Evolutionary conservation across 148 eudicot species (phyloP).

Genomic region (Fallopia convolvulus): DNA sequence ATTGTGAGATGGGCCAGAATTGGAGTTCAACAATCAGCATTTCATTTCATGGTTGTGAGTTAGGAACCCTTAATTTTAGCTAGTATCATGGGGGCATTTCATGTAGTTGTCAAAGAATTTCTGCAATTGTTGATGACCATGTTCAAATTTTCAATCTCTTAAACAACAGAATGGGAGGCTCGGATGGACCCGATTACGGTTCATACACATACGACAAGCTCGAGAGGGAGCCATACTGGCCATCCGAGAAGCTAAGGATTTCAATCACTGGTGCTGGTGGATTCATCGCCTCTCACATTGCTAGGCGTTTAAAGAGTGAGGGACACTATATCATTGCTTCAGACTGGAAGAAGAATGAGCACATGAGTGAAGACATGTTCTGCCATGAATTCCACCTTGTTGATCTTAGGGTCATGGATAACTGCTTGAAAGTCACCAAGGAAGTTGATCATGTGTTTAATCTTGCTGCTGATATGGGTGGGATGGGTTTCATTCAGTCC

Average conservation of each 20-base stretch:
- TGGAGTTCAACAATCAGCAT: not conserved
- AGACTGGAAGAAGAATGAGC: conserved; percentile 59
- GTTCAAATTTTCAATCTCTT: not conserved
- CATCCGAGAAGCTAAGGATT: conserved; percentile 39
- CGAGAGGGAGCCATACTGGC: conserved; percentile 51
- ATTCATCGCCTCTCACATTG: conserved; percentile 50
- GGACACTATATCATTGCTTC: conserved; percentile 54
- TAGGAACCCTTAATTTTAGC: not conserved
- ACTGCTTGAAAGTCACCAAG: conserved; percentile 44
- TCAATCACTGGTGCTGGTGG: conserved; percentile 57
- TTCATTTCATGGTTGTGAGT: not conserved
- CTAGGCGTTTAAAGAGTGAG: conserved; percentile 43
- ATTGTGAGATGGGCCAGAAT: not conserved
- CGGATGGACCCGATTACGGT: conserved; percentile 35
- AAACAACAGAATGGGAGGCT: conserved; percentile 33
- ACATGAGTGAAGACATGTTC: conserved; percentile 55
- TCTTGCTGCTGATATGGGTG: conserved; percentile 61
- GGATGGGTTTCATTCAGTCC: conserved; percentile 54
- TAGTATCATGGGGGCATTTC: not conserved
- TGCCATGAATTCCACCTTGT: conserved; percentile 52
- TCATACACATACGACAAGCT: conserved; percentile 46
- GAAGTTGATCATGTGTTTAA: conserved; percentile 52
- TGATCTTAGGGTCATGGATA: conserved; percentile 56
- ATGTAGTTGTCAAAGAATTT: not conserved
- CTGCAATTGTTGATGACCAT: not conserved